These are phyloP conservation scores for Nidularia pulvinata DNA, from an alignment of 768 basidiomycete genomes.

Conservation along the genomic window DNA sequence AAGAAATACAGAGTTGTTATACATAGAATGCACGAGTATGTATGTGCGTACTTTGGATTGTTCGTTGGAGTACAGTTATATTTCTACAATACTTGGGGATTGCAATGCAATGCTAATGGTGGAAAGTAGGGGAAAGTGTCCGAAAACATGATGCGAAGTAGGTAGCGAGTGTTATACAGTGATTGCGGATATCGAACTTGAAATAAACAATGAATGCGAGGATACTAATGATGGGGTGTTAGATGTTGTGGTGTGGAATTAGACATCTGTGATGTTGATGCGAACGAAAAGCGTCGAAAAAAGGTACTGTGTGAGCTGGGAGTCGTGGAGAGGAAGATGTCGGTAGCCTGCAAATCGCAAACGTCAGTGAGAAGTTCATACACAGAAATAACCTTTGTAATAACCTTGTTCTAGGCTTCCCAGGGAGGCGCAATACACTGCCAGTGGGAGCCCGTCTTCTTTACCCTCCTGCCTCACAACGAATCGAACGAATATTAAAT, in stretches of 20 bases:
- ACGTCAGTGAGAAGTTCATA: slow-evolving; percentile 2
- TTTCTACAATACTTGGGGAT: too few species aligned
- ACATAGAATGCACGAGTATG: too few species aligned
- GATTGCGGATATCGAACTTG: slow-evolving; percentile 13
- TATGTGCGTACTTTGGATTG: too few species aligned
- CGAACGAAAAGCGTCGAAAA: slow-evolving; percentile 93
- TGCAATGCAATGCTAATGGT: too few species aligned
- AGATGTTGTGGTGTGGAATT: not conserved
- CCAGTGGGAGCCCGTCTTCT: slow-evolving; percentile 61
- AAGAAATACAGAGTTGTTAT: too few species aligned
- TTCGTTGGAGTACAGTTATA: too few species aligned
- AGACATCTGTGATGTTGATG: slow-evolving; percentile 28
- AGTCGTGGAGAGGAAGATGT: slow-evolving; percentile 92
- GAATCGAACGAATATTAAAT: slow-evolving; percentile 86
- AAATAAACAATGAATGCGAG: slow-evolving; percentile 23
- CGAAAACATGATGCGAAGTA: too few species aligned
- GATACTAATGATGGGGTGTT: not conserved
- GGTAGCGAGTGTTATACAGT: too few species aligned
- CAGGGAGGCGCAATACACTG: slow-evolving; percentile 74
- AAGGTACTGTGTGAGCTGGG: slow-evolving; percentile 84
- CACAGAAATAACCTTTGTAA: slow-evolving; percentile 9
- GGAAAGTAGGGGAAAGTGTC: too few species aligned
- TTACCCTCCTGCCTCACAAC: slow-evolving; percentile 68
- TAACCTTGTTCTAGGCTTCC: slow-evolving; percentile 76
- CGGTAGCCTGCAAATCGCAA: slow-evolving; percentile 63